Evolutionary conservation across 257 asterid species (phyloP), one percentile per base, ranked within the genome.

Genomic region (Scutellaria galericulata): DNA sequence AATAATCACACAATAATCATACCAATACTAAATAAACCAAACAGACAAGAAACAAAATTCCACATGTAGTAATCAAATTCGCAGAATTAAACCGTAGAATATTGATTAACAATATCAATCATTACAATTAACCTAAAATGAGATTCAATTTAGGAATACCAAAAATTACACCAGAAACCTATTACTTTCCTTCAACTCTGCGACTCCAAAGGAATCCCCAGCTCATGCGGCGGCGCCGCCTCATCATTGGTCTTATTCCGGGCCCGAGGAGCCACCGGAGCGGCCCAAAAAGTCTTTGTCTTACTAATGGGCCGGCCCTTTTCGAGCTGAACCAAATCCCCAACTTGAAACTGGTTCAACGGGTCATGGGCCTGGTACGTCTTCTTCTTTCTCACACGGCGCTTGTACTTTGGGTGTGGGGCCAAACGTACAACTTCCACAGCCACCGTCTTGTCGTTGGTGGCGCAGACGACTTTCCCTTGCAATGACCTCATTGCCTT

Each of bases 321-420:
- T 45, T 85, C 90, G 52, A 92, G 97, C 87, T 83, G 91, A 35
- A 92, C 98, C 37, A 65, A 4, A 67, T 92, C 97, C 63, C 98
- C 98, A 69, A 90, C 91, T 88, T 91, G 68, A 64, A 94, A 94
- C 80, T 88, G 96, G 77, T 94, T 94, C 51, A 70, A 37, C 45
- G 90, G 93, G 88, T 94, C 98, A 63, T 94, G 97, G 40, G 95
- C 99, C 75, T 94, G 99, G 85, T 80, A 94, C 90, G 78, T 94
- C 97, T 89, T 94, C 97, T 89, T 94, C 82, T 75, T 78, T 88
- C 94, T 78, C 70, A 91, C 92, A 31, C 99, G 86, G 9, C 97
- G 91, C 84, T 94, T 87, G 88, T 94, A 94, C 92, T 94, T 94
- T 0, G 99, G 99, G 73, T 94, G 99, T 5, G 96, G 96, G 47